These are phyloP conservation scores for Fusarium chlamydosporum DNA, from an alignment of 2,329 filamentous ascomycete genomes.

Conservation along the genomic window DNA sequence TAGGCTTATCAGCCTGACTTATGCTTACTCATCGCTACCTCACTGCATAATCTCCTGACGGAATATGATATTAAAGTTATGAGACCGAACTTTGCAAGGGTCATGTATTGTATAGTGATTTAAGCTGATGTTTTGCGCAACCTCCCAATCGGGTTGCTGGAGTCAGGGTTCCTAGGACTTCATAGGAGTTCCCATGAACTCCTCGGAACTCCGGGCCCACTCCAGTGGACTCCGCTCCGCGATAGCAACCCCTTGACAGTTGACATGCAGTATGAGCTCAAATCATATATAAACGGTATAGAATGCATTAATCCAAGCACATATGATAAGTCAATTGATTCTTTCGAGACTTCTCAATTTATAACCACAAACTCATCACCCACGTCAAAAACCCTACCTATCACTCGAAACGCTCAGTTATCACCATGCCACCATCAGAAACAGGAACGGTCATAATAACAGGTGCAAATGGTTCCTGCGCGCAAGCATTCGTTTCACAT, in stretches of 20 bases:
- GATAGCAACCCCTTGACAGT: background rate
- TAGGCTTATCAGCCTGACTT: too few species aligned
- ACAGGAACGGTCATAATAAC: conserved; percentile 56
- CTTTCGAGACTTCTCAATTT: too few species aligned
- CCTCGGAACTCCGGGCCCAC: conserved; percentile 32
- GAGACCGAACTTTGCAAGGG: too few species aligned
- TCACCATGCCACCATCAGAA: conserved; percentile 39
- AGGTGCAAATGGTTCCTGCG: conserved; percentile 57
- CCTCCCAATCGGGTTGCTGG: background rate
- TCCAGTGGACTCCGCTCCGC: background rate
- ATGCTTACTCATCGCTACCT: background rate
- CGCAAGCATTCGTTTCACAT: conserved; percentile 27
- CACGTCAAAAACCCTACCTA: background rate
- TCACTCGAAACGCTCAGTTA: background rate
- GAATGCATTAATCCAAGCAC: background rate
- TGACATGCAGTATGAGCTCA: background rate
- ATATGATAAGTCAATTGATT: too few species aligned
- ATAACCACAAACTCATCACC: background rate
- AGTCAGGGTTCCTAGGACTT: background rate
- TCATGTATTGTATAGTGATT: too few species aligned
- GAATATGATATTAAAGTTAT: too few species aligned
- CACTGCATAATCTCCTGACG: too few species aligned
- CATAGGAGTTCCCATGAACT: conserved; percentile 37
- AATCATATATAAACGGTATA: background rate
- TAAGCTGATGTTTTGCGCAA: background rate